Evolutionary conservation across 768 basidiomycete genomes (phyloP).

Genomic region (Leccinum imitatum): DNA sequence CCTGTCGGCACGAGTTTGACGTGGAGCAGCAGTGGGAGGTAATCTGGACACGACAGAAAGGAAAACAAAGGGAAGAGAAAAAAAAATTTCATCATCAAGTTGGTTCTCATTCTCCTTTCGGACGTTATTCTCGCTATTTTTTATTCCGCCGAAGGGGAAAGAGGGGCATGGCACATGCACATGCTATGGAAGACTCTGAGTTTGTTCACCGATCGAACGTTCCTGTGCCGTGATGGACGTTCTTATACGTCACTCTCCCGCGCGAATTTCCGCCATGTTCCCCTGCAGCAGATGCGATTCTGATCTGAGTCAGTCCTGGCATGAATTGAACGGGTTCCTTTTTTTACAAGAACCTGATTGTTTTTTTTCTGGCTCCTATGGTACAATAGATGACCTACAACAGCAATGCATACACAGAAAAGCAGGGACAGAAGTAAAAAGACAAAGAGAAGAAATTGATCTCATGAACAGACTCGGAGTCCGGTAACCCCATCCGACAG

Average conservation of each 20-base stretch:
- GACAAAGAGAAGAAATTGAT: background rate
- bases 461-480: background rate
- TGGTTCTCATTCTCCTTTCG: background rate
- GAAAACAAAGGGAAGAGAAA: background rate
- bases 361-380: background rate
- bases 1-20: background rate
- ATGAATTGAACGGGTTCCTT: background rate
- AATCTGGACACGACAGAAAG: background rate
- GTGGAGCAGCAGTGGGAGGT: background rate
- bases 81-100: background rate
- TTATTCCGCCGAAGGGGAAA: background rate
- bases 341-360: background rate
- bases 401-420: background rate
- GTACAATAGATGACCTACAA: background rate
- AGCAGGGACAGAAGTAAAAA: background rate
- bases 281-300: background rate
- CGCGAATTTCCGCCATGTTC: background rate
- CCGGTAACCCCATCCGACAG: background rate
- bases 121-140: background rate
- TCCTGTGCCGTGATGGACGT: background rate
- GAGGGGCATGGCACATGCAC: background rate
- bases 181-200: background rate
- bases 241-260: conserved; percentile 3
- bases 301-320: background rate
- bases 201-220: background rate